These are phyloP conservation scores for Anaeramoeba flamelloides DNA, from an alignment of 78 protist genomes.

Conservation along the genomic window DNA sequence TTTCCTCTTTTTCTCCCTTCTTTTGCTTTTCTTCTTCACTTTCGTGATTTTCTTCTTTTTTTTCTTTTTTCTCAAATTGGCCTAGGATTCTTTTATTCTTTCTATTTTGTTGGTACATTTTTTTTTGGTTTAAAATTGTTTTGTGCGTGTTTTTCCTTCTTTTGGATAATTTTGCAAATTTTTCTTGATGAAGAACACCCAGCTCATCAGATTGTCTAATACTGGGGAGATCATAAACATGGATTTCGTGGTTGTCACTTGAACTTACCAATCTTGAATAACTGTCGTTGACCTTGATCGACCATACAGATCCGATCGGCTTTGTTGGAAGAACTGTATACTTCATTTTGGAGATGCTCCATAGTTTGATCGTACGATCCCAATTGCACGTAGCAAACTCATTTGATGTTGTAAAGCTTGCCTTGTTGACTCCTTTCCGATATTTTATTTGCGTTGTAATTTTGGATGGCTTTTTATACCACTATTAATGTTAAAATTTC, in stretches of 20 bases:
- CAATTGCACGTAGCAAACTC: not conserved
- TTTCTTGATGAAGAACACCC: not conserved
- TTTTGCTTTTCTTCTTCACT: no score
- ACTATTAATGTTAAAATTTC: no score
- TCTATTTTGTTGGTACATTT: no score
- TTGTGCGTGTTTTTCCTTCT: no score
- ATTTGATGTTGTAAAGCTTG: not conserved
- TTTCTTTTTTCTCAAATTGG: no score
- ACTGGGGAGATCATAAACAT: not conserved
- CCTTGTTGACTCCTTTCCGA: not conserved
- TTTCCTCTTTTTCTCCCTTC: no score
- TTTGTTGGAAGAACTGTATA: not conserved
- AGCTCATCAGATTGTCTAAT: not conserved
- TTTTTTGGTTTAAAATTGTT: no score
- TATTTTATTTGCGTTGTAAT: not conserved
- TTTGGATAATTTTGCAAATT: not conserved
- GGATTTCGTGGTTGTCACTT: not conserved
- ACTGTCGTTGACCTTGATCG: not conserved
- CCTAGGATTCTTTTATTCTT: no score
- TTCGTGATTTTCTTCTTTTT: no score
- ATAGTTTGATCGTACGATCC: not conserved
- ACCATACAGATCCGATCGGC: not conserved
- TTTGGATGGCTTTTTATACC: not conserved
- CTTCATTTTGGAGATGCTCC: not conserved
- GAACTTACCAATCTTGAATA: not conserved